Conservation (phyloP, 805 yeast genomes). For the Groenewaldozyma salmanticensis region DNA sequence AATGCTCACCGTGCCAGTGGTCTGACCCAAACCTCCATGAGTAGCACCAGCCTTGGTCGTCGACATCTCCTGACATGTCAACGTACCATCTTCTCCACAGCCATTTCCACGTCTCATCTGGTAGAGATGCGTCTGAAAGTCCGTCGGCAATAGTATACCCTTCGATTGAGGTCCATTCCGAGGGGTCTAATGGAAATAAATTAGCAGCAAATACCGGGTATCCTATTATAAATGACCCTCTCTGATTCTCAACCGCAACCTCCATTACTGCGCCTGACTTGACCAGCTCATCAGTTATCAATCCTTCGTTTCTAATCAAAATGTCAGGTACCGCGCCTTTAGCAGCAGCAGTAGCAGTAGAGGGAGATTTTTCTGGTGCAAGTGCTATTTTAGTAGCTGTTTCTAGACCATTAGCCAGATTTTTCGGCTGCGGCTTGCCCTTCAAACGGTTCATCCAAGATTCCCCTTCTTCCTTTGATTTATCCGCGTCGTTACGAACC, state of each 20-base stretch:
- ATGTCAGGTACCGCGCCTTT: background rate
- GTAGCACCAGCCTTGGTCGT: slow-evolving; percentile 81
- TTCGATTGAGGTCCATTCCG: slow-evolving; percentile 26
- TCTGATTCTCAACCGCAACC: slow-evolving; percentile 32
- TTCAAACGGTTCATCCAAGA: slow-evolving; percentile 1
- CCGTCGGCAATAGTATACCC: slow-evolving; percentile 26
- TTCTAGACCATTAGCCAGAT: background rate
- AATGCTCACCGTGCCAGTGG: slow-evolving; percentile 54
- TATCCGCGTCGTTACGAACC: background rate
- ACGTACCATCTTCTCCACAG: slow-evolving; percentile 65
- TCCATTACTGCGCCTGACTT: slow-evolving; percentile 14
- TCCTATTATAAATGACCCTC: slow-evolving; percentile 33
- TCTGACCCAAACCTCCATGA: slow-evolving; percentile 39
- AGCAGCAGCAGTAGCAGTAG: background rate
- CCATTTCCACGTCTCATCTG: slow-evolving; percentile 59
- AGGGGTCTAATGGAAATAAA: slow-evolving; percentile 30
- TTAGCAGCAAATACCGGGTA: slow-evolving; percentile 27
- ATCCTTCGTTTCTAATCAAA: background rate
- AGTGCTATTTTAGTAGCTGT: background rate
- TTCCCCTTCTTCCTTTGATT: background rate
- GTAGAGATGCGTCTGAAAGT: slow-evolving; percentile 30
- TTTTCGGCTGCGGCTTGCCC: too few species aligned
- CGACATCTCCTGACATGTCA: slow-evolving; percentile 58
- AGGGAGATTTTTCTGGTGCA: too few species aligned
- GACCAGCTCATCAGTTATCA: background rate